Percentiles rank a stretch among this genome's conserved stretches.
Conservation (phyloP, 139 green algal species). For the Marvania coccoides region DNA sequence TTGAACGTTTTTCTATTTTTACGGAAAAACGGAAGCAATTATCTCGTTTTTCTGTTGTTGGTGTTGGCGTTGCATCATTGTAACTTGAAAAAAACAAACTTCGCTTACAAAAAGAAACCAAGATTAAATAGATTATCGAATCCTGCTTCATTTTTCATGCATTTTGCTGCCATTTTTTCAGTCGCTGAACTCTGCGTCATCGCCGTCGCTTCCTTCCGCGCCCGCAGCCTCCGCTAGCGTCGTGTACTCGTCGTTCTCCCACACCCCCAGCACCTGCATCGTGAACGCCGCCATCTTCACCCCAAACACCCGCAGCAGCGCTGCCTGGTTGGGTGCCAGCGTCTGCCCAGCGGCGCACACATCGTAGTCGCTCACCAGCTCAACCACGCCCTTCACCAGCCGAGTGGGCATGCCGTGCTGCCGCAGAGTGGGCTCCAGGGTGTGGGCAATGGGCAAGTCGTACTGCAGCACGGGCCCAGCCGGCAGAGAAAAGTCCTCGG, state of each 20-base stretch:
- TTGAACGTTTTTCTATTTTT: too few species aligned
- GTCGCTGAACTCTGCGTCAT: neutral
- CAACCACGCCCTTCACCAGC: constrained; percentile 88
- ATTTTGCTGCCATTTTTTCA: neutral
- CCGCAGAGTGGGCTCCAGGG: constrained; percentile 87
- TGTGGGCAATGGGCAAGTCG: constrained; percentile 80
- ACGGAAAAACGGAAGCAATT: too few species aligned
- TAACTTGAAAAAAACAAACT: too few species aligned
- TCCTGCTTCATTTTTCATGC: neutral
- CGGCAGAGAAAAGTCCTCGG: constrained; percentile 56
- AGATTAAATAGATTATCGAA: constrained; percentile 1
- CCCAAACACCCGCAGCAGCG: constrained; percentile 79
- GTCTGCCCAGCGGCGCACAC: constrained; percentile 57
- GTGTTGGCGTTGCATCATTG: too few species aligned
- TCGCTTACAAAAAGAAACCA: too few species aligned
- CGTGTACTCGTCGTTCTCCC: constrained; percentile 30
- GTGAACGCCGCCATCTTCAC: constrained; percentile 77
- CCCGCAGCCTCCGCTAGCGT: constrained; percentile 4
- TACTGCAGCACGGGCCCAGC: constrained; percentile 68
- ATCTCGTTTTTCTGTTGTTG: too few species aligned
- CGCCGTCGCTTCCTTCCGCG: neutral
- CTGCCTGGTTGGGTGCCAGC: constrained; percentile 70
- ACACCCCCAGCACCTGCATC: constrained; percentile 58
- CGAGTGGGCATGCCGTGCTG: constrained; percentile 86
- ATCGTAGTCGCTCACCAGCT: constrained; percentile 69